Base-by-base conservation (phyloP, 169 alveolate genomes). In the Eimeria falciformis region DNA sequence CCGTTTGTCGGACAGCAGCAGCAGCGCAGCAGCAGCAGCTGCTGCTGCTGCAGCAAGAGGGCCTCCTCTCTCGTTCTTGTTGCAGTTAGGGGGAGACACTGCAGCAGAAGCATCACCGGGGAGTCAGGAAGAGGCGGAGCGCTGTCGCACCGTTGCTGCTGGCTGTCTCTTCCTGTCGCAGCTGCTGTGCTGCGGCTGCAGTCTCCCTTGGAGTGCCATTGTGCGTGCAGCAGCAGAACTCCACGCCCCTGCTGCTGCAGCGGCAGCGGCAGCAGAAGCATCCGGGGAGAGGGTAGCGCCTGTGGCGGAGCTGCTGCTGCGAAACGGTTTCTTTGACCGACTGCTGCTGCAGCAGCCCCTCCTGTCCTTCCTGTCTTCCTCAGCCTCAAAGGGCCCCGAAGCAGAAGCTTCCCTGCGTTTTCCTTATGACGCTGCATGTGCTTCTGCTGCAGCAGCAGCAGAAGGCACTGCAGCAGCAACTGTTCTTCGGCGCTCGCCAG, bases 331-430 rank as follows among this genome's bases (percentile, higher is more conserved):
- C 86, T 77, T 77, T 33, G 69, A 77, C 4, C 86, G 86, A 0
- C 33, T 77, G 69, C 86, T 77, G 86, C 68, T 77, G 86, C 86
- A 77, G 86, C 86, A 77, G 86, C 86, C 86, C 2, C 69, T 77
- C 33, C 40, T 77, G 50, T 77, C 86, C 33, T 68, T 77, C 47
- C 69, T 77, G 68, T 43, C 86, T 17, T n/a, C 47, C n/a, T 6
- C 50, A 3, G 46, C 29, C 86, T 77, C 69, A 1, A 68, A 21
- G 40, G 86, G 56, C 25, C 3, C 65, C 50, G 66, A 65, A 77
- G 68, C 69, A 43, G 40, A 65, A 43, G 37, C 58, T 3, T 53
- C 86, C 18, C 0, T 7, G 2, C 86, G 86, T 40, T 9, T 45
- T 46, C 68, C 86, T 4, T 77, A 77, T 25, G 86, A 77, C 23